A percentile compares a stretch with the other conserved stretches of the same genome.
Evolutionary conservation across 1,284 basidiomycete genomes (phyloP).

Genomic region (Puccinia hordei): DNA sequence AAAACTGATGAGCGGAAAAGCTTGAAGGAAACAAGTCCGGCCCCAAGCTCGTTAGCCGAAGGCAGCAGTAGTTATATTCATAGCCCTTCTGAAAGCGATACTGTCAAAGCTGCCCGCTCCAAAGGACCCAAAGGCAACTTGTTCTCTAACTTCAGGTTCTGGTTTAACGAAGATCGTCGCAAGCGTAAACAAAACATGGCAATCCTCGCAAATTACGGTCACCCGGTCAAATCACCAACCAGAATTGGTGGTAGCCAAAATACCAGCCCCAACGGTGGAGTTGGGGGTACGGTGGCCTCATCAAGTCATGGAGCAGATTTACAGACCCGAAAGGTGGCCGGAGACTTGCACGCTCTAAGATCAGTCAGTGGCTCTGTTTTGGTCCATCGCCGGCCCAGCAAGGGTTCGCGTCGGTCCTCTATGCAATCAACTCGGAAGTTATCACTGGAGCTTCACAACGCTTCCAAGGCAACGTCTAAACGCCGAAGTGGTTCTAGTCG

Average conservation of each 20-base stretch:
- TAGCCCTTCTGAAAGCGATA: conserved; percentile 1
- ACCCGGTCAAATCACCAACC: conserved; percentile 8
- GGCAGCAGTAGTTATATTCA: neutral
- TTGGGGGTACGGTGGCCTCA: conserved; percentile 79
- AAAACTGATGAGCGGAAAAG: conserved; percentile 23
- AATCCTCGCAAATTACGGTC: conserved; percentile 51
- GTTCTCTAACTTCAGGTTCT: conserved; percentile 61
- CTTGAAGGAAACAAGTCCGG: neutral
- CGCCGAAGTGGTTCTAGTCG: conserved; percentile 45
- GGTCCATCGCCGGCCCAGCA: conserved; percentile 31
- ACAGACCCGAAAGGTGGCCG: conserved; percentile 61
- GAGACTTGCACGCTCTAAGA: conserved; percentile 31
- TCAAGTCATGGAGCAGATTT: conserved; percentile 63
- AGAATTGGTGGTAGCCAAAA: neutral
- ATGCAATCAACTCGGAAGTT: conserved; percentile 30
- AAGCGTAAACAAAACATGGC: conserved; percentile 58
- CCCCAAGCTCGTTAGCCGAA: conserved; percentile 2
- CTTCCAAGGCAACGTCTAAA: conserved; percentile 14
- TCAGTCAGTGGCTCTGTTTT: conserved; percentile 19
- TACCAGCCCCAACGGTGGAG: neutral
- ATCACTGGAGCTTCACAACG: conserved; percentile 24
- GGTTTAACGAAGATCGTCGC: conserved; percentile 62
- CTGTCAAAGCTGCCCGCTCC: conserved; percentile 4
- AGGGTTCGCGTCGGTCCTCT: conserved; percentile 41
- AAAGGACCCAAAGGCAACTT: conserved; percentile 59